phyloP scores from a whole-genome alignment of 176 grass and related monocot genomes.

The Triticum aestivum region IWGSC_CS_RefSeq_v2.1 NC_057806.1:551317685-551318184 shows the following conservation, averaged over 20 bases:
- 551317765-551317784: not conserved
- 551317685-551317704: slow-evolving; percentile 72
- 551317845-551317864: slow-evolving; percentile 95
- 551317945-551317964: slow-evolving; percentile 22
- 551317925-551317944: not conserved
- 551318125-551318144: slow-evolving; percentile 63
- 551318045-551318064: slow-evolving; percentile 85
- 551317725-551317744: slow-evolving; percentile 29
- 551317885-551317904: slow-evolving; percentile 79
- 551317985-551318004: slow-evolving; percentile 37
- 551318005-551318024: slow-evolving; percentile 67
- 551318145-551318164: slow-evolving; percentile 84
- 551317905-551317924: slow-evolving; percentile 54
- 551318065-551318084: slow-evolving; percentile 63
- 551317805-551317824: slow-evolving; percentile 99
- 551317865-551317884: slow-evolving; percentile 71
- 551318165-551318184: slow-evolving; percentile 82
- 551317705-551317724: slow-evolving; percentile 98
- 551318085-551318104: slow-evolving; percentile 83
- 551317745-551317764: slow-evolving; percentile 20
- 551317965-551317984: slow-evolving; percentile 6
- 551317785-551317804: slow-evolving; percentile 18
- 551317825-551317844: slow-evolving; percentile 95
- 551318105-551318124: slow-evolving; percentile 93
- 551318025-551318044: slow-evolving; percentile 84